A percentile compares a stretch with the other conserved stretches of the same genome.
Conservation (phyloP, 768 basidiomycete genomes). For the Psilocybe azurescens region DNA sequence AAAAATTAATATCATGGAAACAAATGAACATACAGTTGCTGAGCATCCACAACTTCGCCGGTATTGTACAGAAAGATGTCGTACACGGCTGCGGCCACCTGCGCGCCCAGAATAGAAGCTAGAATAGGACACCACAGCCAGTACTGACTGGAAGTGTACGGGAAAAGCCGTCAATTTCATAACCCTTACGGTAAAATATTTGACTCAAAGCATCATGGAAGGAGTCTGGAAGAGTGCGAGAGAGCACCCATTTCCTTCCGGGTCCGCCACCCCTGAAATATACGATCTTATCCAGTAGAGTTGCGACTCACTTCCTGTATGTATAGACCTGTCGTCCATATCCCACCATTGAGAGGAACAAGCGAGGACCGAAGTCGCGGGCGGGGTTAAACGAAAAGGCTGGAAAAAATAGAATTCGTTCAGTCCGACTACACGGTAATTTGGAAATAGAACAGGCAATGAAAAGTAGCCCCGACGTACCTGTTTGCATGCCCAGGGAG, state of each 20-base stretch:
- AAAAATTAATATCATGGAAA: no score
- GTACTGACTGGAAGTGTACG: conserved; percentile 52
- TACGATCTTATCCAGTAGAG: not conserved
- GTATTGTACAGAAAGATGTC: conserved; percentile 57
- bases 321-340: conserved; percentile 61
- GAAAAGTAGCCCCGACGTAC: conserved; percentile 22
- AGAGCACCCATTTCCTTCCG: not conserved
- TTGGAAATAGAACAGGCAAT: not conserved
- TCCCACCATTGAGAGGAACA: conserved; percentile 73
- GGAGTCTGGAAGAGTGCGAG: not conserved
- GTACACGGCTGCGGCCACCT: conserved; percentile 47
- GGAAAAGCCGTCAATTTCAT: not conserved
- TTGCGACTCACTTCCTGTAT: conserved; percentile 41
- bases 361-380: conserved; percentile 71
- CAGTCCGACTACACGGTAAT: conserved; percentile 4
- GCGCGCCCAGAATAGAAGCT: conserved; percentile 63
- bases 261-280: not conserved
- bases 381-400: conserved; percentile 73
- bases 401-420: conserved; percentile 15
- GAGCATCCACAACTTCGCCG: not conserved
- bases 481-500: conserved; percentile 66
- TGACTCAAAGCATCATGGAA: no score
- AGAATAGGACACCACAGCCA: conserved; percentile 76
- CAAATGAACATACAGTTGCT: no score
- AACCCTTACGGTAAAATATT: no score